Conservation (phyloP, 176 grass and related monocot species). For the Panicum miliaceum region DNA sequence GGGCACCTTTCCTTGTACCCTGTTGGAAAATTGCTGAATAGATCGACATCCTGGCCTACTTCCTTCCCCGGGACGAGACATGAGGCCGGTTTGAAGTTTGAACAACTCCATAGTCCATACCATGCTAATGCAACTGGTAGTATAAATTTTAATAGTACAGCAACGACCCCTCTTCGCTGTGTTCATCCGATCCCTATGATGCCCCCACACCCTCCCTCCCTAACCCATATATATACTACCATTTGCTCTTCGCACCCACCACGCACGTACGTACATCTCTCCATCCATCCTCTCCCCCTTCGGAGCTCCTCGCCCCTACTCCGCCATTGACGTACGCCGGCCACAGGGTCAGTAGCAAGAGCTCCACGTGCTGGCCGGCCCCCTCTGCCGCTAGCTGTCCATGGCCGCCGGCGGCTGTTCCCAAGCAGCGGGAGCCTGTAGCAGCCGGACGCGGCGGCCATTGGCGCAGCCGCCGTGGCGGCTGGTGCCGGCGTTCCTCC, state of each 20-base stretch:
- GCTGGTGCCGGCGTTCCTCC: constrained; percentile 11
- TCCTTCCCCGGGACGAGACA: constrained; percentile 13
- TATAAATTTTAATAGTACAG: constrained; percentile 22
- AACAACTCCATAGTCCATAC: constrained; percentile 20
- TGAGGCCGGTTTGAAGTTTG: constrained; percentile 19
- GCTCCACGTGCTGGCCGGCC: neutral
- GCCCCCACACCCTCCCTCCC: neutral
- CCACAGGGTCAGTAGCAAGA: neutral
- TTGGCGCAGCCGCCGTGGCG: constrained; percentile 1
- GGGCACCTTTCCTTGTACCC: neutral
- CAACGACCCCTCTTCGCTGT: neutral
- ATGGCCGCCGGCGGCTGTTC: constrained; percentile 9
- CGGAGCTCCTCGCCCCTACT: neutral
- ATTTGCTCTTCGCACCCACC: constrained; percentile 26
- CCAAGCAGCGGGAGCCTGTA: neutral
- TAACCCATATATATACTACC: constrained; percentile 41
- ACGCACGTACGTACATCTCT: neutral
- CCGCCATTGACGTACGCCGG: constrained; percentile 4
- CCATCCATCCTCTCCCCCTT: neutral
- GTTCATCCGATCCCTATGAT: neutral
- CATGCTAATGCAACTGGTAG: neutral
- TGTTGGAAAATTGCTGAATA: constrained; percentile 10
- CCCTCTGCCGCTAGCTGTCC: neutral
- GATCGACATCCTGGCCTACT: neutral
- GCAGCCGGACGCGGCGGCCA: neutral